Evolutionary conservation across 2,329 filamentous ascomycete species (phyloP).

Genomic region (Plenodomus biglobosus): DNA sequence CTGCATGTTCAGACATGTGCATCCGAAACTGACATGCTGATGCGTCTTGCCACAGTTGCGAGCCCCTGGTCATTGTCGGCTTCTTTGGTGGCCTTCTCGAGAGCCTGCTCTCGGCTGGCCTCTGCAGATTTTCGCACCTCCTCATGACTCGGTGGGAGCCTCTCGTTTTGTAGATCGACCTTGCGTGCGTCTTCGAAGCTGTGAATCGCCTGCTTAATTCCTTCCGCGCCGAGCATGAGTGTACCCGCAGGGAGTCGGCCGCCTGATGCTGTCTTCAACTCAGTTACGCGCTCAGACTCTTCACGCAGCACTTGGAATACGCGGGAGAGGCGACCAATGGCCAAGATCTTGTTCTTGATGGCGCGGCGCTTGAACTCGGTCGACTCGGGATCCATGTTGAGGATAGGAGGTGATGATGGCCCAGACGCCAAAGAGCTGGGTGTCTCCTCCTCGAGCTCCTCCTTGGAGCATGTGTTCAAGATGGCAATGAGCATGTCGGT

Average conservation of each 20-base stretch:
- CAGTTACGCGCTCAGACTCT: conserved; percentile 93
- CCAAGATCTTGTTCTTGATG: conserved; percentile 99
- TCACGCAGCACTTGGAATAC: conserved; percentile 98
- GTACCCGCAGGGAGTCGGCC: conserved; percentile 91
- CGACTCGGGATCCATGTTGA: conserved; percentile 71
- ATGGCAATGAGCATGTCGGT: conserved; percentile 99
- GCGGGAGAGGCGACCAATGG: conserved; percentile 91
- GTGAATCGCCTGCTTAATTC: conserved; percentile 97
- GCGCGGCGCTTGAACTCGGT: conserved; percentile 92
- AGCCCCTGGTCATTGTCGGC: conserved; percentile 90
- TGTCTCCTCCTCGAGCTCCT: conserved; percentile 86
- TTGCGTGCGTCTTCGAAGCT: conserved; percentile 96
- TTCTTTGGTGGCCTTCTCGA: conserved; percentile 82
- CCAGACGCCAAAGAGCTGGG: conserved; percentile 71
- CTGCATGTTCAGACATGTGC: not conserved
- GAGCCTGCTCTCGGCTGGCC: conserved; percentile 76
- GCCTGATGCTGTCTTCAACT: conserved; percentile 94
- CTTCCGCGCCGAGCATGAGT: conserved; percentile 95
- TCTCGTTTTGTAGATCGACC: conserved; percentile 95
- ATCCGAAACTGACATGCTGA: conserved; percentile 87
- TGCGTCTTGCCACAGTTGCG: conserved; percentile 81
- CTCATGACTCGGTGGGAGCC: conserved; percentile 86
- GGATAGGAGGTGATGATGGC: conserved; percentile 72
- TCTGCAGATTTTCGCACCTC: conserved; percentile 84
- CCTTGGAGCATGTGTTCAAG: conserved; percentile 97